Conservation (phyloP, 2,329 filamentous ascomycete genomes). For the Cercospora zeae-maydis region DNA sequence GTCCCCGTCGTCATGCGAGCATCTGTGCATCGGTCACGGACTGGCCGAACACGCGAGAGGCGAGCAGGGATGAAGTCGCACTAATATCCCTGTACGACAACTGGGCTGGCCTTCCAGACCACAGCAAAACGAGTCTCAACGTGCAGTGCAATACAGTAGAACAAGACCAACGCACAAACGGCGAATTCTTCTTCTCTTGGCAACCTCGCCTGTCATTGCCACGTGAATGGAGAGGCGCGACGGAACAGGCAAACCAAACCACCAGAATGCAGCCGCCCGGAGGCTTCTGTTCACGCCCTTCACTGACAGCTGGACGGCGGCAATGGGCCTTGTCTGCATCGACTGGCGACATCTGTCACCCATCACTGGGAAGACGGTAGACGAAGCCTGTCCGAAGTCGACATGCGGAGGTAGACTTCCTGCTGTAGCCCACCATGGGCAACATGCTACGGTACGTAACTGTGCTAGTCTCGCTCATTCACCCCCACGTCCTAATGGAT, state of each 20-base stretch:
- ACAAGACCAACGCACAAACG: too few relatives aligned
- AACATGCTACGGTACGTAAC: neutral
- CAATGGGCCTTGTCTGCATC: too few relatives aligned
- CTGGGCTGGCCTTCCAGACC: neutral
- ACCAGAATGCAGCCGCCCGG: conserved; percentile 3
- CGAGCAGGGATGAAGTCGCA: neutral
- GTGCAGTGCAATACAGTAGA: too few relatives aligned
- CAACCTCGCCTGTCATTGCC: neutral
- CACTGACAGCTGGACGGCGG: neutral
- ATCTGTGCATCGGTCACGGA: conserved; percentile 10
- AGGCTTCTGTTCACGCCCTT: neutral
- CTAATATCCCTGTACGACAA: neutral
- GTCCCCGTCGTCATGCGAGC: neutral
- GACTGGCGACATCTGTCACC: neutral
- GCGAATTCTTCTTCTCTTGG: conserved; percentile 7
- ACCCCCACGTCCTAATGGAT: neutral
- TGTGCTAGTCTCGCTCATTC: neutral
- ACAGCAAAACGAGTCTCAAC: neutral
- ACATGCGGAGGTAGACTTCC: neutral
- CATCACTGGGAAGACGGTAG: neutral
- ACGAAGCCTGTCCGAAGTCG: neutral
- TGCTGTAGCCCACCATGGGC: neutral
- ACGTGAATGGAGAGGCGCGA: neutral
- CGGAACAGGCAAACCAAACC: neutral
- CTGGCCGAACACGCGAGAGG: conserved; percentile 14